A percentile compares a stretch with the other conserved stretches of the same genome.
phyloP scores from a whole-genome alignment of 1,139 yeast genomes.

The Blastobotrys proliferans region DNA sequence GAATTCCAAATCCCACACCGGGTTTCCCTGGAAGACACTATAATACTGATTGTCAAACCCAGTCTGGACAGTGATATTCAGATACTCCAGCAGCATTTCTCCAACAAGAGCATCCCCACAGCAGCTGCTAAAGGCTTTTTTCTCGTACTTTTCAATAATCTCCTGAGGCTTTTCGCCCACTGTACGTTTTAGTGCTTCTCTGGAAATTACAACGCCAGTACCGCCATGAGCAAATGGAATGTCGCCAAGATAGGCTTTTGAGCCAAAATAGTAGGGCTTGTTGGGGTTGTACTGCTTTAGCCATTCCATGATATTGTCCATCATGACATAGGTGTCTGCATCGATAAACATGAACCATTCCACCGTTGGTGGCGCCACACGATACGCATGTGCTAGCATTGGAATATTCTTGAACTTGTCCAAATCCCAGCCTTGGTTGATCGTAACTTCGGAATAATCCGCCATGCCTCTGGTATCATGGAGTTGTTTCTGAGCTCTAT shows the following conservation, averaged over 20 bases:
- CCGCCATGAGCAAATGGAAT: conserved; percentile 39
- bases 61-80: conserved; percentile 18
- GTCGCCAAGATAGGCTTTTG: conserved; percentile 23
- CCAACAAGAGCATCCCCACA: conserved; percentile 38
- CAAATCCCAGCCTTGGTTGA: conserved; percentile 34
- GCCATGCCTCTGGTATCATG: conserved; percentile 26
- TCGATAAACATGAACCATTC: conserved; percentile 40
- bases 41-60: conserved; percentile 1
- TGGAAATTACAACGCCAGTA: conserved; percentile 36
- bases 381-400: conserved; percentile 36
- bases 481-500: conserved; percentile 27
- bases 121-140: conserved; percentile 26
- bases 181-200: conserved; percentile 28
- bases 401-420: conserved; percentile 40
- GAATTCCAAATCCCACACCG: conserved; percentile 20
- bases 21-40: conserved; percentile 33
- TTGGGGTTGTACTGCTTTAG: conserved; percentile 26
- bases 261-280: conserved; percentile 32
- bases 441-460: conserved; percentile 21
- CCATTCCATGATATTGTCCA: conserved; percentile 29
- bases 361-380: conserved; percentile 24
- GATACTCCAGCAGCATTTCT: conserved; percentile 22
- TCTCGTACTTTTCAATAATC: conserved; percentile 26
- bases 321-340: conserved; percentile 35
- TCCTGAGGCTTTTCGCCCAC: conserved; percentile 28